A percentile compares a stretch with the other conserved stretches of the same genome.
Conservation (phyloP, 148 eudicot species). For the Vaccinium myrtillus region DNA sequence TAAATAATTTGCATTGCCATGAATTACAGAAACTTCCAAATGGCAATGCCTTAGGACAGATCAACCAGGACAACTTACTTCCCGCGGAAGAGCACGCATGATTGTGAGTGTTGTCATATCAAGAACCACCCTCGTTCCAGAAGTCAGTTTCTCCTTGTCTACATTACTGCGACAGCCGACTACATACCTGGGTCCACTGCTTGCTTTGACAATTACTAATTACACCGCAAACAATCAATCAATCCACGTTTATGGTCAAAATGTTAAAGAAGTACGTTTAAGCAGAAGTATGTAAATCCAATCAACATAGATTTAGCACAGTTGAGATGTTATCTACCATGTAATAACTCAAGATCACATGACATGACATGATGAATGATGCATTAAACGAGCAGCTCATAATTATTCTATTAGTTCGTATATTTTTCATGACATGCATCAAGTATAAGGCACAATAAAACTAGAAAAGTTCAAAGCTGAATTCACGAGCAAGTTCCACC, state of each 20-base stretch:
- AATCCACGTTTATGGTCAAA: neutral
- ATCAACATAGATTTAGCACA: neutral
- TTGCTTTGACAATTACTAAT: conserved; percentile 90
- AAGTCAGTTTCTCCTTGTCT: conserved; percentile 90
- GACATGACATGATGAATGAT: neutral
- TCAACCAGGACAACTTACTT: conserved; percentile 40
- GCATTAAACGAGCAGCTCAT: neutral
- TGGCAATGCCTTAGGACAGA: neutral
- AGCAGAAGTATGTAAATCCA: neutral
- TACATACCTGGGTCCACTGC: conserved; percentile 97
- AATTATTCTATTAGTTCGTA: neutral
- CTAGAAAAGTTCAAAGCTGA: neutral
- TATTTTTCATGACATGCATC: neutral
- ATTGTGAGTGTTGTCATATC: conserved; percentile 98
- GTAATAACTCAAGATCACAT: neutral
- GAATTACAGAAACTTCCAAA: neutral
- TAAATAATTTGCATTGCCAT: neutral
- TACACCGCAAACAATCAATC: neutral
- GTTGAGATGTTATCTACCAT: neutral
- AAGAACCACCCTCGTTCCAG: conserved; percentile 95
- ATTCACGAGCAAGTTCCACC: neutral
- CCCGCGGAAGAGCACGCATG: conserved; percentile 98
- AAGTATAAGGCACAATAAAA: neutral
- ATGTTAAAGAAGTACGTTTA: neutral
- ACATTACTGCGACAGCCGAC: conserved; percentile 98